Conservation (phyloP, 106 monocot species). For the Posidonia australis region DNA sequence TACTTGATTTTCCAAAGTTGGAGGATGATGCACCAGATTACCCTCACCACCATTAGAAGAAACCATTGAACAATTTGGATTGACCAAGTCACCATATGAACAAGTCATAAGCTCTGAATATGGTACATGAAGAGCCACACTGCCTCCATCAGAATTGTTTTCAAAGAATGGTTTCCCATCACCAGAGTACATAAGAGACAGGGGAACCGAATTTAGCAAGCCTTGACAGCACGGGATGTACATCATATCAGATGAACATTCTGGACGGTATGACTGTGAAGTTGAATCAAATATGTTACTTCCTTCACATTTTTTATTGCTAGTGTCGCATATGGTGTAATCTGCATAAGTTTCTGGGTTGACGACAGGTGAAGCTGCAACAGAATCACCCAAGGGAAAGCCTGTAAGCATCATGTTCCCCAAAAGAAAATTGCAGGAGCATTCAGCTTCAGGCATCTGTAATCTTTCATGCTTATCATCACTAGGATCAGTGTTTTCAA, state of each 20-base stretch:
- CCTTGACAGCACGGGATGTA: conserved; percentile 20
- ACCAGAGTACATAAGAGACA: conserved; percentile 28
- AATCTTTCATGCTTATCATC: conserved; percentile 11
- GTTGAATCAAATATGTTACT: conserved; percentile 8
- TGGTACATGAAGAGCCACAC: conserved; percentile 6
- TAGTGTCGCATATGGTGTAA: conserved; percentile 9
- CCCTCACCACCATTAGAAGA: conserved; percentile 7
- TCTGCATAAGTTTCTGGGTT: conserved; percentile 11
- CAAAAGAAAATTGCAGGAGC: neutral
- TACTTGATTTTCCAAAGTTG: conserved; percentile 16
- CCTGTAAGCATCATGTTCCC: conserved; percentile 5
- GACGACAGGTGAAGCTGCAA: conserved; percentile 8
- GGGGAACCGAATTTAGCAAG: conserved; percentile 21
- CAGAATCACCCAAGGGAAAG: conserved; percentile 3
- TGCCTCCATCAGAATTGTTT: conserved; percentile 12
- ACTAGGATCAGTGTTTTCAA: conserved; percentile 3
- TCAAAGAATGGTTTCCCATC: conserved; percentile 9
- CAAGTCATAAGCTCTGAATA: conserved; percentile 24
- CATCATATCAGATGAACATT: conserved; percentile 17
- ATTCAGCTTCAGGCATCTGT: conserved; percentile 12
- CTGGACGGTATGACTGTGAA: conserved; percentile 20
- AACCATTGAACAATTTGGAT: conserved; percentile 8
- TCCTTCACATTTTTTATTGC: conserved; percentile 12
- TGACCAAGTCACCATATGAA: conserved; percentile 18
- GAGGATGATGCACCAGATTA: conserved; percentile 5